A percentile compares a stretch with the other conserved stretches of the same genome.
These are phyloP conservation scores for Calamus simplicifolius DNA, from an alignment of 176 grass and related monocot species.

Conservation along the genomic window DNA sequence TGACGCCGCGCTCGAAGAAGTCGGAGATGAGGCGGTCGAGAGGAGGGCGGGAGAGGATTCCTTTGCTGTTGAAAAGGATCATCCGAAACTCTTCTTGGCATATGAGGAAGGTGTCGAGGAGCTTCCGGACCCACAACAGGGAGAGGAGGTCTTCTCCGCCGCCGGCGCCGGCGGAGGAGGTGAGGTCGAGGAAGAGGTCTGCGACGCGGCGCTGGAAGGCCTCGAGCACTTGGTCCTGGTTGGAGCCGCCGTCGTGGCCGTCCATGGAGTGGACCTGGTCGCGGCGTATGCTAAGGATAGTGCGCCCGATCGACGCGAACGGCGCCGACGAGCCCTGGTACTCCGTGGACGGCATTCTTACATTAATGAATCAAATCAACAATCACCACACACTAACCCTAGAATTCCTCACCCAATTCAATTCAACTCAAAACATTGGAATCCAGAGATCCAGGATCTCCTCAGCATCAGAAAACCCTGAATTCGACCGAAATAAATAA, in stretches of 20 bases:
- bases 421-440: too few relatives aligned
- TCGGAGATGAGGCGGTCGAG: slow-evolving; percentile 63
- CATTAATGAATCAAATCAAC: background rate
- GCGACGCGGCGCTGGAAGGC: slow-evolving; percentile 48
- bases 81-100: slow-evolving; percentile 76
- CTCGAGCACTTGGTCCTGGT: slow-evolving; percentile 34
- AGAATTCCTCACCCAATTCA: too few relatives aligned
- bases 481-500: too few relatives aligned
- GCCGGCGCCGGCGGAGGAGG: background rate
- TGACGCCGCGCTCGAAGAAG: slow-evolving; percentile 90
- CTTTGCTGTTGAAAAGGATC: slow-evolving; percentile 28
- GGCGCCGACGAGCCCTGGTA: slow-evolving; percentile 30
- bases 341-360: slow-evolving; percentile 36
- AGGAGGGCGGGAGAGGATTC: slow-evolving; percentile 20
- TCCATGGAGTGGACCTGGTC: slow-evolving; percentile 36
- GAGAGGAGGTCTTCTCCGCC: slow-evolving; percentile 27
- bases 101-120: slow-evolving; percentile 69
- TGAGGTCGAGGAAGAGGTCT: slow-evolving; percentile 36
- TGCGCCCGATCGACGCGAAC: slow-evolving; percentile 39
- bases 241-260: slow-evolving; percentile 9
- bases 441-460: too few relatives aligned
- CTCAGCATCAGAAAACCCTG: too few relatives aligned
- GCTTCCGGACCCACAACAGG: slow-evolving; percentile 50
- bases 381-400: too few relatives aligned
- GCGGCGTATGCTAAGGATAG: slow-evolving; percentile 37